Conservation (phyloP, 805 yeast species). For the Monosporozyma unispora region DNA sequence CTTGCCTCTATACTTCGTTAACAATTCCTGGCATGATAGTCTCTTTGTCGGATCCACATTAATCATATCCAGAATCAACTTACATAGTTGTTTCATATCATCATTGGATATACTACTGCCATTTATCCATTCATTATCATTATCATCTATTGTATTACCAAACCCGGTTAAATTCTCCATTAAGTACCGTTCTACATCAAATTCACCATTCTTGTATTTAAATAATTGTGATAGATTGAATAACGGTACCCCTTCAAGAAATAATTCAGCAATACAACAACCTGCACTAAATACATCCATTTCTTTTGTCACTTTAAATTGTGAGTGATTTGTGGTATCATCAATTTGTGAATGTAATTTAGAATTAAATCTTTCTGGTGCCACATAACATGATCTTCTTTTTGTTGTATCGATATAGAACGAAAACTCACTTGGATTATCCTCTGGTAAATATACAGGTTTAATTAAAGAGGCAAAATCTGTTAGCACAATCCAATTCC, state of each 20-base stretch:
- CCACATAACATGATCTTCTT: slow-evolving; percentile 79
- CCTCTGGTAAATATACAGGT: slow-evolving; percentile 81
- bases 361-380: slow-evolving; percentile 76
- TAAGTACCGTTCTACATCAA: slow-evolving; percentile 36
- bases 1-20: slow-evolving; percentile 40
- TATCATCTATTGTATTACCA: neutral
- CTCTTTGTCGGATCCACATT: slow-evolving; percentile 54
- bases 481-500: slow-evolving; percentile 76
- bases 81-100: slow-evolving; percentile 37
- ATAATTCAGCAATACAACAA: slow-evolving; percentile 85
- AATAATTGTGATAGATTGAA: slow-evolving; percentile 83
- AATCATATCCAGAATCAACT: slow-evolving; percentile 56
- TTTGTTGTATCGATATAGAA: slow-evolving; percentile 89
- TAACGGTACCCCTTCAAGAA: slow-evolving; percentile 75
- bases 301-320: slow-evolving; percentile 36
- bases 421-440: slow-evolving; percentile 84
- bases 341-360: slow-evolving; percentile 10
- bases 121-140: neutral
- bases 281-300: slow-evolving; percentile 83
- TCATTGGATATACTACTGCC: slow-evolving; percentile 13
- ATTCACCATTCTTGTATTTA: slow-evolving; percentile 66
- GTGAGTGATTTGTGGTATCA: slow-evolving; percentile 11
- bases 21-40: slow-evolving; percentile 42
- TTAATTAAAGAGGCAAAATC: slow-evolving; percentile 75
- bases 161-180: slow-evolving; percentile 31